Conservation (phyloP, 257 asterid genomes). For the Solanum peruvianum region DNA sequence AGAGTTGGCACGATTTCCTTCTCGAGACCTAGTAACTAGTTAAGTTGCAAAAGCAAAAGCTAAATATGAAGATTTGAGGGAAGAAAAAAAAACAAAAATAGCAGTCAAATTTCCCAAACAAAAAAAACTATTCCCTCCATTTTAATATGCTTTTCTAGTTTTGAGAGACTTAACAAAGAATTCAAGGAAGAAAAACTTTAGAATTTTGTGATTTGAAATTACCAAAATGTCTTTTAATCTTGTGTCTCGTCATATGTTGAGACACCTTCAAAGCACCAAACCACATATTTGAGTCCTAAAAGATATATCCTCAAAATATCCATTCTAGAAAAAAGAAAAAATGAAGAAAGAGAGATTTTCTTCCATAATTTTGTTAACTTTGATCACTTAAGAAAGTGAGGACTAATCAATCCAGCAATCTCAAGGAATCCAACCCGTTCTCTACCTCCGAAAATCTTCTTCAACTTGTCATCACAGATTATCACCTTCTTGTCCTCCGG, state of each 20-base stretch:
- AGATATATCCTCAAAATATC: neutral
- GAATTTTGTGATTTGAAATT: neutral
- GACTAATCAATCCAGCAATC: slow-evolving; percentile 74
- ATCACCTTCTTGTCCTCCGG: slow-evolving; percentile 73
- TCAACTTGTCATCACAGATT: slow-evolving; percentile 84
- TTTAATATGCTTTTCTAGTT: too few species aligned
- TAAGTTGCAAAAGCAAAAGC: too few species aligned
- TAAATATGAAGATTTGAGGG: too few species aligned
- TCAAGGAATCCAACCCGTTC: slow-evolving; percentile 86
- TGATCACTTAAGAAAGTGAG: slow-evolving; percentile 55
- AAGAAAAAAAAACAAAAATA: too few species aligned
- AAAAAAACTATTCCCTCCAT: too few species aligned
- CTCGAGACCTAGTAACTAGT: too few species aligned
- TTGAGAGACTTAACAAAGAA: accelerated
- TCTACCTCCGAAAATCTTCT: slow-evolving; percentile 51
- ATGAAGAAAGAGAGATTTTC: neutral
- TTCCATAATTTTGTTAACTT: neutral
- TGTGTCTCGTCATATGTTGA: neutral
- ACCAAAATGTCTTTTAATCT: neutral
- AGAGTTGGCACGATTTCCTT: neutral
- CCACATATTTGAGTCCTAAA: neutral
- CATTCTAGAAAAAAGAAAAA: neutral
- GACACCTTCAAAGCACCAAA: neutral
- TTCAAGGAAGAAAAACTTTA: neutral
- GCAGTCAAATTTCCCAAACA: too few species aligned